Base-by-base conservation (phyloP, 768 basidiomycete genomes). In the Cystobasidium ongulense region DNA sequence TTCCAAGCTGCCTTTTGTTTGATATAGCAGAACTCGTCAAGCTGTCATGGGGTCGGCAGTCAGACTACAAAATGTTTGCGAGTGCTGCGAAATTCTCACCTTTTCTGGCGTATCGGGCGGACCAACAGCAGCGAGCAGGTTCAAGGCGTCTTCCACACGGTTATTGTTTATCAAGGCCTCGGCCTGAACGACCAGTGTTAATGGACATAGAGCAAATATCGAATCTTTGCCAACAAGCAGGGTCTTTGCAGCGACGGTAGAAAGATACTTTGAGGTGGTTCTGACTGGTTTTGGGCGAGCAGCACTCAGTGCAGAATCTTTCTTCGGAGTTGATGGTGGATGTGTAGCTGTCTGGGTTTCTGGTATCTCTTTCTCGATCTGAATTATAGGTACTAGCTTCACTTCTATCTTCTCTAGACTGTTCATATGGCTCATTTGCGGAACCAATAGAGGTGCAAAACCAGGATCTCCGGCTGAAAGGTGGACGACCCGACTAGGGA, bases 151-250 rank as follows among this genome's bases (percentile, higher is more conserved):
- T 35, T 59, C 59, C 0, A 71, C 63, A 29, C 71, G 41, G 25
- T 75, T 76, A 27, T 65, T 70, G 23, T 73, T 74, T 23, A 78
- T 59, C 21, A 77, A 38, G 7, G 70, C 76, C 21, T 78, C 77
- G 7, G 74, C 75, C 27, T 77, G 74, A 11, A 74, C 72, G 1
- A 78, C 77, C 2, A 77, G 43, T 38, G 71, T 78, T 25, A 74
- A 25, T 0, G 74, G 74, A 35, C 66, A 66, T 2, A 78, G 46
- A 0, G 64, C 75, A 23, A 71, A 75, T 1, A 78, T 11, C 0
- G 57, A 54, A 57, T 78, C 76, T n/a, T 61, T 59, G 0, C 74
- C 77, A 0, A 72, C 18, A 5, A 78, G 31, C 27, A 78, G 36
- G 5, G 68, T 61, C 21, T 59, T 54, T 1, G 68, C 50, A 10